phyloP scores from a whole-genome alignment of 805 yeast genomes.

The Metschnikowia chrysomelidarum region DNA sequence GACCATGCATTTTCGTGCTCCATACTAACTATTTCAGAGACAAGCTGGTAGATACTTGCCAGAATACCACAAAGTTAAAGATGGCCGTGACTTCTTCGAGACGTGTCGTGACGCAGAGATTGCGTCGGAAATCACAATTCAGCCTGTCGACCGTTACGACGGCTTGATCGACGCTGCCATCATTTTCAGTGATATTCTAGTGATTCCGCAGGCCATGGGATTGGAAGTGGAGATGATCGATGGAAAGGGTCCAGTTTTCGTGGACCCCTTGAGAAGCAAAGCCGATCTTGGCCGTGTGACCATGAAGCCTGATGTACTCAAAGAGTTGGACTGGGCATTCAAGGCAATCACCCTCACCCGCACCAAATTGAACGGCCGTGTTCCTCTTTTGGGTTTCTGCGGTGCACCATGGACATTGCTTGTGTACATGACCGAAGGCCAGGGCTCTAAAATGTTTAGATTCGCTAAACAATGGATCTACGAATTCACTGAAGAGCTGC shows the following conservation, averaged over 20 bases:
- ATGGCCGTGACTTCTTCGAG: slow-evolving; percentile 83
- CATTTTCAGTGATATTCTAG: slow-evolving; percentile 91
- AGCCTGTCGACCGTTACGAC: slow-evolving; percentile 86
- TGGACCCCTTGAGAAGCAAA: slow-evolving; percentile 77
- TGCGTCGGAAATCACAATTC: slow-evolving; percentile 92
- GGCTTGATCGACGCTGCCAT: slow-evolving; percentile 96
- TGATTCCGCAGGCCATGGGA: slow-evolving; percentile 98
- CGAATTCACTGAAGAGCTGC: slow-evolving; percentile 70
- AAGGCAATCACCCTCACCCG: slow-evolving; percentile 92
- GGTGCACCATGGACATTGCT: slow-evolving; percentile 98
- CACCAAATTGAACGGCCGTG: slow-evolving; percentile 79
- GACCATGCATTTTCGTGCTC: not conserved
- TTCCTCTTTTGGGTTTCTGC: slow-evolving; percentile 90
- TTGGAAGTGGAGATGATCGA: slow-evolving; percentile 92
- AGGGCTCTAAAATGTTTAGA: slow-evolving; percentile 88
- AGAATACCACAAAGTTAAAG: slow-evolving; percentile 89
- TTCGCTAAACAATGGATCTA: slow-evolving; percentile 92
- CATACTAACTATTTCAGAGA: slow-evolving; percentile 43
- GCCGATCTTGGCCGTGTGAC: slow-evolving; percentile 60
- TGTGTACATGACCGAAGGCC: slow-evolving; percentile 98
- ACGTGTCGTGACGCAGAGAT: slow-evolving; percentile 93
- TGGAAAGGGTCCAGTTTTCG: slow-evolving; percentile 92
- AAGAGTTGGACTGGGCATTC: slow-evolving; percentile 91
- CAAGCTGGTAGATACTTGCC: slow-evolving; percentile 96
- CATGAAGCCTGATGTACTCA: slow-evolving; percentile 65